Percentiles rank a stretch among this genome's conserved stretches.
Evolutionary conservation across 208 protist genomes (phyloP).

Genomic region (Willaertia magna): DNA sequence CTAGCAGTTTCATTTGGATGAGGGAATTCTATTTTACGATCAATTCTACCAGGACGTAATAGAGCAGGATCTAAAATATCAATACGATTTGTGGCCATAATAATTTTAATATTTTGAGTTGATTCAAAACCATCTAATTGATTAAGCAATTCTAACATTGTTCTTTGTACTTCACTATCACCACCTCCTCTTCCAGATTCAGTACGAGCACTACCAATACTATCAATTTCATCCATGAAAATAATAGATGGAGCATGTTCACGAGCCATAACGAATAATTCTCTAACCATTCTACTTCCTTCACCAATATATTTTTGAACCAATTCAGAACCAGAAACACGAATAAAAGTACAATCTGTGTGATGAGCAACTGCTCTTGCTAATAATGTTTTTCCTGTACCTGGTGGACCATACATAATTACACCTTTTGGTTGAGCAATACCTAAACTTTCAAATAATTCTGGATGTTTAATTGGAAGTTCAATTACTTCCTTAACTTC

Average conservation of each 20-base stretch:
- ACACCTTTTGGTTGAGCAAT: conserved; percentile 98
- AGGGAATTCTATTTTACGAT: conserved; percentile 98
- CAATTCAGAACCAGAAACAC: conserved; percentile 97
- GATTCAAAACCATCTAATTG: conserved; percentile 99
- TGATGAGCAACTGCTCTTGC: conserved; percentile 97
- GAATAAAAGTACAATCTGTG: conserved; percentile 95
- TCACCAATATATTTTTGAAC: conserved; percentile 99
- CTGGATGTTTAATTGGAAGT: conserved; percentile 96
- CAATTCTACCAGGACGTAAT: conserved; percentile 97
- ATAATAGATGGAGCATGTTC: conserved; percentile 99
- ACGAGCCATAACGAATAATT: conserved; percentile 99
- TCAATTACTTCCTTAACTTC: conserved; percentile 95
- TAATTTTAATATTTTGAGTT: conserved; percentile 97
- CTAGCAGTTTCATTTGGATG: conserved; percentile 75
- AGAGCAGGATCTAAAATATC: conserved; percentile 99
- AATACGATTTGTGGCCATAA: conserved; percentile 98
- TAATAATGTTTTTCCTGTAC: conserved; percentile 91
- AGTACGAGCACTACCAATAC: conserved; percentile 84
- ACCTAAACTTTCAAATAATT: conserved; percentile 98
- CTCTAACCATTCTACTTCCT: conserved; percentile 96
- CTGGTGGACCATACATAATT: conserved; percentile 92
- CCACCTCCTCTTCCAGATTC: conserved; percentile 59
- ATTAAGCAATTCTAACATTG: conserved; percentile 99
- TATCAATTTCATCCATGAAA: conserved; percentile 99
- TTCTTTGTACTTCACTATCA: conserved; percentile 96